Evolutionary conservation across 2,329 filamentous ascomycete genomes (phyloP).

Genomic region (Epicoccum nigrum): DNA sequence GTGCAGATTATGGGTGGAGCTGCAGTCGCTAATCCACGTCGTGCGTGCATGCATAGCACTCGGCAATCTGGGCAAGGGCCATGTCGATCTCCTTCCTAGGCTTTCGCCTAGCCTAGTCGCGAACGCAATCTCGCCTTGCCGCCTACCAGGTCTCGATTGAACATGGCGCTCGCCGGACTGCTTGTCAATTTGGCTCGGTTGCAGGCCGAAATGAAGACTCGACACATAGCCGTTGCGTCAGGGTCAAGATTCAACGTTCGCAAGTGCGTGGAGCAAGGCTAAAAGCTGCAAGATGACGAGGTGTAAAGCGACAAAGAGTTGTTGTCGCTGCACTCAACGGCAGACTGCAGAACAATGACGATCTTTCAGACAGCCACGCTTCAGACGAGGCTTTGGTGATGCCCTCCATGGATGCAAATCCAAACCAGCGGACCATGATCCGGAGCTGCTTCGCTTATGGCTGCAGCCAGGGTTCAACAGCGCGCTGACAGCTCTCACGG

Average conservation of each 20-base stretch:
- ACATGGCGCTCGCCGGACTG: slow-evolving; percentile 7
- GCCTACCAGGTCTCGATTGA: slow-evolving; percentile 1
- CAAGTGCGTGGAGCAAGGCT: not conserved
- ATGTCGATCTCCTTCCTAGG: slow-evolving; percentile 26
- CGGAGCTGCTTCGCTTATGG: not conserved
- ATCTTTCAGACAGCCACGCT: slow-evolving; percentile 37
- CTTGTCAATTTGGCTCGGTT: not conserved
- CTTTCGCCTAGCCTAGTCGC: too few species aligned
- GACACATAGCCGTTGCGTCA: slow-evolving; percentile 10
- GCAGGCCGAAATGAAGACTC: slow-evolving; percentile 8
- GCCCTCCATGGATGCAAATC: slow-evolving; percentile 8
- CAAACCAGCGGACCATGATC: slow-evolving; percentile 5
- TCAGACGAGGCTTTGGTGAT: slow-evolving; percentile 1
- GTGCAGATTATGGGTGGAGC: slow-evolving; percentile 9
- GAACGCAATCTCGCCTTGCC: slow-evolving; percentile 20
- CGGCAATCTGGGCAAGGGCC: slow-evolving; percentile 30
- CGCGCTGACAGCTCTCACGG: slow-evolving; percentile 1
- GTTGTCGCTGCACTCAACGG: slow-evolving; percentile 5
- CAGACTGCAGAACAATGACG: slow-evolving; percentile 24
- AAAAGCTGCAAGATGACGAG: slow-evolving; percentile 5
- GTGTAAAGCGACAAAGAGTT: not conserved
- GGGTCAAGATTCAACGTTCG: slow-evolving; percentile 11
- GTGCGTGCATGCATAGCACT: slow-evolving; percentile 17
- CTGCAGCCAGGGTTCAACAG: slow-evolving; percentile 9
- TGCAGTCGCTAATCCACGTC: slow-evolving; percentile 9